These are phyloP conservation scores for Volvox reticuliferus DNA, from an alignment of 139 green algal genomes.

Conservation along the genomic window DNA sequence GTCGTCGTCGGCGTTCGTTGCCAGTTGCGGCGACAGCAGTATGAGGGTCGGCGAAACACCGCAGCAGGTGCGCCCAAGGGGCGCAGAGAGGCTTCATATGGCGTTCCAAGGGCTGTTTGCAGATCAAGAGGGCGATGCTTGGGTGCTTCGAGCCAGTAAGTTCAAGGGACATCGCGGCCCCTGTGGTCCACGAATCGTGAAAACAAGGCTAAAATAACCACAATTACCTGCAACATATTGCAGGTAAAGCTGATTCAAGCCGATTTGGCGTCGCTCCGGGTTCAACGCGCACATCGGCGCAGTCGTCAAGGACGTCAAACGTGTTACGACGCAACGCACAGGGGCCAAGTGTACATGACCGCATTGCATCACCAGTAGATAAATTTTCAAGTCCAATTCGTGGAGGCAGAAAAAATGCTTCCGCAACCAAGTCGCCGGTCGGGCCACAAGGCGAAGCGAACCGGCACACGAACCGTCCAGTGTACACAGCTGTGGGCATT, in stretches of 20 bases:
- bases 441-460: background rate
- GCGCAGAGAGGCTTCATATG: conserved; percentile 9
- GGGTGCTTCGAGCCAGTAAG: background rate
- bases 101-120: background rate
- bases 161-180: background rate
- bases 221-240: background rate
- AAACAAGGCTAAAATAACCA: too few relatives aligned
- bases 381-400: background rate
- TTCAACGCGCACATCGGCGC: background rate
- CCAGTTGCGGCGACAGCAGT: background rate
- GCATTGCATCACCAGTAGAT: background rate
- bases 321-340: background rate
- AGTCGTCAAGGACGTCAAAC: background rate
- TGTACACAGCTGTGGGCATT: conserved; percentile 2
- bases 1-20: background rate
- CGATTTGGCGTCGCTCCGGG: background rate
- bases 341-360: background rate
- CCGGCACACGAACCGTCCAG: background rate
- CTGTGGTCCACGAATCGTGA: too few relatives aligned
- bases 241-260: background rate
- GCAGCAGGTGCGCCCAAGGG: background rate
- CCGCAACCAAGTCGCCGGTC: background rate
- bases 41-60: background rate
- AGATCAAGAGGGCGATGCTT: background rate
- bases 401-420: background rate